Conservation (phyloP, 106 monocot genomes). For the Hemerocallis citrina region DNA sequence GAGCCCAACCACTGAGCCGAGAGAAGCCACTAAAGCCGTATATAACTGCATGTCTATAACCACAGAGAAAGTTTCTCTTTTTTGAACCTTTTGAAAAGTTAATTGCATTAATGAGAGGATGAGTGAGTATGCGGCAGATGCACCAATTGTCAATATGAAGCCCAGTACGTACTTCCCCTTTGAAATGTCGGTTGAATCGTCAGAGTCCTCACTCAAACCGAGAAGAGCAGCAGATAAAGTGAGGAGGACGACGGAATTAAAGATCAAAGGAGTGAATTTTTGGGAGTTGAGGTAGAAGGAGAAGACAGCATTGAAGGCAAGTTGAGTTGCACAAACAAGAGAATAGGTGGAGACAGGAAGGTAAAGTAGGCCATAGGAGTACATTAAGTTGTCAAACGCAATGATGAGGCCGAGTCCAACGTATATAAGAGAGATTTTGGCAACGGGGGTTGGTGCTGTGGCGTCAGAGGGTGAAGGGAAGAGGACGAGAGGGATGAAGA, state of each 20-base stretch:
- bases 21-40: constrained; percentile 3
- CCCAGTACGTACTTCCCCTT: constrained; percentile 14
- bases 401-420: constrained; percentile 30
- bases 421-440: constrained; percentile 14
- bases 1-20: constrained; percentile 18
- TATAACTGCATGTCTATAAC: constrained; percentile 27
- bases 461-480: constrained; percentile 1
- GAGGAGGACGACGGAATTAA: constrained; percentile 53
- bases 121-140: constrained; percentile 28
- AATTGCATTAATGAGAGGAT: constrained; percentile 31
- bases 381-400: constrained; percentile 40
- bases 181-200: background rate
- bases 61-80: constrained; percentile 9
- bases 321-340: constrained; percentile 42
- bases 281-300: constrained; percentile 34
- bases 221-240: constrained; percentile 50
- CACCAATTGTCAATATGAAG: constrained; percentile 20
- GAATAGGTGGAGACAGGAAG: constrained; percentile 59
- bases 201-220: constrained; percentile 7
- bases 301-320: constrained; percentile 49
- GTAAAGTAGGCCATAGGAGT: constrained; percentile 54
- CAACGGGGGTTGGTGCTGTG: background rate
- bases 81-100: constrained; percentile 20
- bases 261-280: constrained; percentile 36
- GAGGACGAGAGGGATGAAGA: constrained; percentile 10